Evolutionary conservation across 306 rosid genomes (phyloP).

Genomic region (Hippophae rhamnoides): DNA sequence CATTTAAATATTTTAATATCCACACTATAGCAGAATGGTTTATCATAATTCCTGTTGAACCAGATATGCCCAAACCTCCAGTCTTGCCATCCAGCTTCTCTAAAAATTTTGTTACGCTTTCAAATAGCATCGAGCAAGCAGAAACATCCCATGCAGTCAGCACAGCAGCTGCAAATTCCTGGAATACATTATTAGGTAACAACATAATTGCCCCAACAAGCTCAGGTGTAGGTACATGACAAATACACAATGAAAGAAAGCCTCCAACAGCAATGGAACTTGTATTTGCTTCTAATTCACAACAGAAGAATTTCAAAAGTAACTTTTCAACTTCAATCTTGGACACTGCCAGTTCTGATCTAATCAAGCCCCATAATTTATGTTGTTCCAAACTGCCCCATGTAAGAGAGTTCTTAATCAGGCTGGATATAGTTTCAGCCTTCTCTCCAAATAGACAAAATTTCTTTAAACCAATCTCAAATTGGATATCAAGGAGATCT

Average conservation of each 20-base stretch:
- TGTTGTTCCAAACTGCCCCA: constrained; percentile 25
- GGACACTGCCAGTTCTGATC: constrained; percentile 23
- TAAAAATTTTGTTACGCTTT: constrained; percentile 17
- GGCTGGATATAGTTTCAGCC: constrained; percentile 13
- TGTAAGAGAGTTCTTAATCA: constrained; percentile 21
- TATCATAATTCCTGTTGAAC: constrained; percentile 12
- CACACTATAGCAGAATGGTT: constrained; percentile 26
- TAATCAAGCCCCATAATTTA: constrained; percentile 27
- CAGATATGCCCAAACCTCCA: background rate
- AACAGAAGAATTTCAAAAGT: constrained; percentile 16
- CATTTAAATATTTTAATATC: constrained; percentile 20
- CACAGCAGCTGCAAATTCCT: constrained; percentile 20
- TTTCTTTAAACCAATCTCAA: constrained; percentile 17
- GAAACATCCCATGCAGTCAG: constrained; percentile 23
- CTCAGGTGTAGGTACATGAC: constrained; percentile 21
- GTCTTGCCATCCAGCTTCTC: constrained; percentile 18
- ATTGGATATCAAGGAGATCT: constrained; percentile 16
- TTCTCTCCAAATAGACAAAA: constrained; percentile 21
- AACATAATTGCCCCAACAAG: constrained; percentile 30
- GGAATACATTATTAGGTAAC: constrained; percentile 20
- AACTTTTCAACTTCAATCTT: constrained; percentile 17
- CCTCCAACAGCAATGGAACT: constrained; percentile 23
- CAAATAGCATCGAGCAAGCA: constrained; percentile 14
- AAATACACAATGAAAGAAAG: constrained; percentile 20
- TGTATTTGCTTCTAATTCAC: constrained; percentile 18